A percentile compares a stretch with the other conserved stretches of the same genome.
Conservation (phyloP, 495 filamentous ascomycete genomes). For the Hypoxylon trugodes region DNA sequence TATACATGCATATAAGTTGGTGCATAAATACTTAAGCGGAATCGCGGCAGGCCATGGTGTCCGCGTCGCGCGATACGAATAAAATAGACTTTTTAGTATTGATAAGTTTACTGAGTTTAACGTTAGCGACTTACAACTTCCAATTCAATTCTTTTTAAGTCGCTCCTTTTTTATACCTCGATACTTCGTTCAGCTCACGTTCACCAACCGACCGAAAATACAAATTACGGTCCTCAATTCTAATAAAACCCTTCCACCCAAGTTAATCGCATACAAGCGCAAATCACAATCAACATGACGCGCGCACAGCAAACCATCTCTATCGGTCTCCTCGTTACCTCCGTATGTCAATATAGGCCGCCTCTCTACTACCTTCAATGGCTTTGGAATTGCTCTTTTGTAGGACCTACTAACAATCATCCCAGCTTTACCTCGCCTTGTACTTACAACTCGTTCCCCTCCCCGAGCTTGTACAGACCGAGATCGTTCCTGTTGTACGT, state of each 20-base stretch:
- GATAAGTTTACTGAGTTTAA: too few relatives aligned
- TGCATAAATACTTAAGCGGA: constrained; percentile 1
- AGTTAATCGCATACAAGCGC: neutral
- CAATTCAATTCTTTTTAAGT: constrained; percentile 11
- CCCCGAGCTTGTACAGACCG: constrained; percentile 72
- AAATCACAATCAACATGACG: constrained; percentile 69
- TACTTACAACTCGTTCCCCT: constrained; percentile 88
- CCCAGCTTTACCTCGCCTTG: constrained; percentile 84
- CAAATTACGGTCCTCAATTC: too few relatives aligned
- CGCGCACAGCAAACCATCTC: constrained; percentile 94
- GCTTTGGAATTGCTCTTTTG: neutral
- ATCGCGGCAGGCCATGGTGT: too few relatives aligned
- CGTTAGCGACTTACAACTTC: neutral
- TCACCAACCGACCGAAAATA: neutral
- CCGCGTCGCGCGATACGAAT: constrained; percentile 17
- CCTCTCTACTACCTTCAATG: neutral
- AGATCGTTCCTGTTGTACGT: constrained; percentile 76
- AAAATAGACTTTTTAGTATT: constrained; percentile 9
- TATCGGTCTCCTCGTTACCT: constrained; percentile 82
- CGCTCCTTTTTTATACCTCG: constrained; percentile 23
- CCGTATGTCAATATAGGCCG: constrained; percentile 61
- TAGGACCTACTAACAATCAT: neutral
- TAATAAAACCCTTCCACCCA: too few relatives aligned
- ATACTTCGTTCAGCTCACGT: neutral
- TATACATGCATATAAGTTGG: neutral